phyloP scores from a whole-genome alignment of 2,329 filamentous ascomycete genomes.

The Hymenoscyphus repandus region DNA sequence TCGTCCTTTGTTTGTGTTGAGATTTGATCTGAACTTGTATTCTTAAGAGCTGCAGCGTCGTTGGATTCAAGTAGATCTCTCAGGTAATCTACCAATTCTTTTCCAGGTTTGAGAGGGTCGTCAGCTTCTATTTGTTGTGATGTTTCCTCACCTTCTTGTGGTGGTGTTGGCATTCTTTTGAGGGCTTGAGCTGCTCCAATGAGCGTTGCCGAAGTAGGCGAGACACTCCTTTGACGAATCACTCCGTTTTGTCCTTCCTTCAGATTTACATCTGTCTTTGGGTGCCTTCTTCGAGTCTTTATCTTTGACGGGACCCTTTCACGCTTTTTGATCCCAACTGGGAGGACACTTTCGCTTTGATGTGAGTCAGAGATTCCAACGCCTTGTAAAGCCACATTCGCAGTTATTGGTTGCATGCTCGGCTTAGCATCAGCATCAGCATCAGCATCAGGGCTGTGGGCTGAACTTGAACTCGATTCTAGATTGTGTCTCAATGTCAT shows the following conservation, averaged over 20 bases:
- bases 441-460: not conserved
- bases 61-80: no score
- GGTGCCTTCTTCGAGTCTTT: conserved; percentile 26
- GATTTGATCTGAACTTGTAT: not conserved
- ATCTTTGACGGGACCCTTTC: conserved; percentile 28
- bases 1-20: not conserved
- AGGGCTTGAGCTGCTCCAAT: conserved; percentile 12
- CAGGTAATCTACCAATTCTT: no score
- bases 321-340: conserved; percentile 17
- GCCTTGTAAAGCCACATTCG: conserved; percentile 13
- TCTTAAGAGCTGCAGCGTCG: not conserved
- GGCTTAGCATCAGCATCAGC: not conserved
- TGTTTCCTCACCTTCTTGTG: not conserved
- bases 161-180: conserved; percentile 2
- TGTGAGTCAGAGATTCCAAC: conserved; percentile 17
- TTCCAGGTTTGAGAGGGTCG: not conserved
- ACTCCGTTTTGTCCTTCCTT: not conserved
- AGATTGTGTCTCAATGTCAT: conserved; percentile 22
- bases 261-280: conserved; percentile 15
- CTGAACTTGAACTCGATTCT: conserved; percentile 2
- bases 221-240: conserved; percentile 7
- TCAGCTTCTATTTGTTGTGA: not conserved
- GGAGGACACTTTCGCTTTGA: conserved; percentile 8
- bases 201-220: conserved; percentile 14
- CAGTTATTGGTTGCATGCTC: not conserved